Evolutionary conservation across 768 basidiomycete species (phyloP), one percentile per base, ranked within the genome.

Genomic region (Macrolepiota dolichaula): DNA sequence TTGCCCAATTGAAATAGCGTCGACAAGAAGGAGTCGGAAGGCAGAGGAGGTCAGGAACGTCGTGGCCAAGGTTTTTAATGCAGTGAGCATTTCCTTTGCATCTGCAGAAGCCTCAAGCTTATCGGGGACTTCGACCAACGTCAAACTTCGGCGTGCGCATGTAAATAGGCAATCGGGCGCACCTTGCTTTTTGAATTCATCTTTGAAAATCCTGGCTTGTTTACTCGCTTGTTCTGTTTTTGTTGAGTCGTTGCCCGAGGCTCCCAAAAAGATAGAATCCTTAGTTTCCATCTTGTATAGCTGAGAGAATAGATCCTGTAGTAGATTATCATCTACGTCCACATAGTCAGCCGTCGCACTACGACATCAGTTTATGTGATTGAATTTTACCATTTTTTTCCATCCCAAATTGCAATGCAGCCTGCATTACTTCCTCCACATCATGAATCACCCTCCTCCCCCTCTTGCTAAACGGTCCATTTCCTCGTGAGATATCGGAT

Each of bases 291-390:
- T 64, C 35, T 67, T 67, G 42, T 63, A 55, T 11, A 71, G 62
- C 53, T 72, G 67, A 56, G 69, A 76, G 24, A 75, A 62, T 9
- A 78, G 32, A n/a, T 76, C 74, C 64, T 79, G 78, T 2, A 79
- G 36, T 62, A 66, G 71, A 63, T 78, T 68, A 58, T 77, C 76
- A 53, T 70, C 76, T 77, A 51, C 15, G 50, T 17, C 12, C 24
- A 55, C 6, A 12, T 32, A 42, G 25, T 35, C 54, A 27, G n/a
- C 42, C 27, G 27, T 13, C 12, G 24, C 36, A 24, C n/a, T 17
- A 32, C 27, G 51, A 1, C 13, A 2, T 35, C 13, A 5, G 35
- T 7, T 37, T 12, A n/a, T 15, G 19, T 32, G 7, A 32, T 7
- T 7, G 40, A 6, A 13, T 61, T 71, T 27, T 56, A 76, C 78